Percentiles rank a stretch among this genome's conserved stretches.
phyloP scores from a whole-genome alignment of 1,284 basidiomycete genomes.

The Trichosporon inkin region DNA sequence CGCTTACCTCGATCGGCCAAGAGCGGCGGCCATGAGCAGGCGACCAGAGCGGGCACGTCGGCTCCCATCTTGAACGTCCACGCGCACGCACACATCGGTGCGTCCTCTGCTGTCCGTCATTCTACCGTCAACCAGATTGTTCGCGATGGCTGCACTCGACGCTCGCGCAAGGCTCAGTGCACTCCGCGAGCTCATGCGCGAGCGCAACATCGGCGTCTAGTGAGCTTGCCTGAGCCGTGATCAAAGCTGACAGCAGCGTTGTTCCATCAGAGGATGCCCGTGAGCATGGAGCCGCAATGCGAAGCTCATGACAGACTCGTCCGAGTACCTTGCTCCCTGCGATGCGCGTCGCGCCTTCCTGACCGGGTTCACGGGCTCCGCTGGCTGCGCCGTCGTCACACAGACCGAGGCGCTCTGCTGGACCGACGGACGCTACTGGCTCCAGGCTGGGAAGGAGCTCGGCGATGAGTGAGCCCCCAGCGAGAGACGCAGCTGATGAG shows the following conservation, averaged over 20 bases:
- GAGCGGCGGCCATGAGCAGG: not conserved
- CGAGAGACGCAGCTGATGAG: conserved; percentile 52
- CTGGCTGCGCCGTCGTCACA: conserved; percentile 80
- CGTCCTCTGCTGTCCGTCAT: conserved; percentile 9
- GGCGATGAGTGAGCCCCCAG: conserved; percentile 65
- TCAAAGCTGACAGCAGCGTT: conserved; percentile 50
- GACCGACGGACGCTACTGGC: conserved; percentile 90
- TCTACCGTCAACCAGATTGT: conserved; percentile 13
- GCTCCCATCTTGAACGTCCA: not conserved
- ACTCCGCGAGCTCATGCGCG: conserved; percentile 24
- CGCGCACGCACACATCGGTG: not conserved
- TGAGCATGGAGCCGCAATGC: conserved; percentile 50
- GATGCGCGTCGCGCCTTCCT: conserved; percentile 82
- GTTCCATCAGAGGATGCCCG: conserved; percentile 86
- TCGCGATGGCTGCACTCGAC: conserved; percentile 20
- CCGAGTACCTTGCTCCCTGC: conserved; percentile 80
- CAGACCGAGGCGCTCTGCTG: conserved; percentile 58
- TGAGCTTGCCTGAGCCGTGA: not conserved
- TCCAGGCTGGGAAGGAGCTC: conserved; percentile 86
- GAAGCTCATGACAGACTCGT: conserved; percentile 61
- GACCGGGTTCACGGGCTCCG: conserved; percentile 88
- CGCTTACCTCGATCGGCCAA: conserved; percentile 6
- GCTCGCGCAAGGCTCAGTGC: conserved; percentile 22
- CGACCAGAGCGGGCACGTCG: not conserved
- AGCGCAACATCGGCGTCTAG: conserved; percentile 27